Base-by-base conservation (phyloP, 441 rosid genomes). In the Erodium moschatum region DNA sequence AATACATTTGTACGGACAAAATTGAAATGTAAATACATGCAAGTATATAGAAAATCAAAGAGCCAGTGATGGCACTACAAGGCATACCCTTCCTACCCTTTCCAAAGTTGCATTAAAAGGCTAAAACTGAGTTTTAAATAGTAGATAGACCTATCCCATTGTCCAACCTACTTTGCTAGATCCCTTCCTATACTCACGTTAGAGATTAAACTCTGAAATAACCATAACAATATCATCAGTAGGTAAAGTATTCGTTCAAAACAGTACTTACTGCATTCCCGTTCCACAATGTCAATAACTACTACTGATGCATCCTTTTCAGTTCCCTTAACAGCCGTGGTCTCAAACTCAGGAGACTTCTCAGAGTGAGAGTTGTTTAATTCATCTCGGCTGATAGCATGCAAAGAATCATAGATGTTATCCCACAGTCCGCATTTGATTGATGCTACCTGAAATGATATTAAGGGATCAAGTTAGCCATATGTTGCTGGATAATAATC, bases 341-440 rank as follows among this genome's bases (percentile, higher is more conserved):
- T 86, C 76, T 83, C 92, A 70, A 70, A 77, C 81, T 75, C 85
- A 38, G 81, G 46, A 74, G 29, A 38, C 35, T 69, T 76, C 62
- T 78, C 77, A 74, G 77, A 68, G 48, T 9, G 35, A 33, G 67
- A 66, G 65, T 69, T 67, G 65, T 74, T 69, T 58, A 69, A 66
- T 69, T 85, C 92, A 67, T 72, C 69, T 67, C 74, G 84, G 72
- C 74, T 80, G 13, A 79, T 68, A 19, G 71, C 85, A 78, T 86
- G 92, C 62, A 91, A 78, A 79, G 87, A 73, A 82, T 88, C 94
- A 78, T 94, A 89, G 66, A 86, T 82, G 70, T 89, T 94, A 83
- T 95, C 96, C 86, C 91, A 89, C 85, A 85, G 82, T 70, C 94
- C 96, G 69, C 69, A 78, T 85, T 81, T 90, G 70, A 95, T 85